Conservation (phyloP, 2,329 filamentous ascomycete genomes). For the Pseudogymnoascus sp. region DNA sequence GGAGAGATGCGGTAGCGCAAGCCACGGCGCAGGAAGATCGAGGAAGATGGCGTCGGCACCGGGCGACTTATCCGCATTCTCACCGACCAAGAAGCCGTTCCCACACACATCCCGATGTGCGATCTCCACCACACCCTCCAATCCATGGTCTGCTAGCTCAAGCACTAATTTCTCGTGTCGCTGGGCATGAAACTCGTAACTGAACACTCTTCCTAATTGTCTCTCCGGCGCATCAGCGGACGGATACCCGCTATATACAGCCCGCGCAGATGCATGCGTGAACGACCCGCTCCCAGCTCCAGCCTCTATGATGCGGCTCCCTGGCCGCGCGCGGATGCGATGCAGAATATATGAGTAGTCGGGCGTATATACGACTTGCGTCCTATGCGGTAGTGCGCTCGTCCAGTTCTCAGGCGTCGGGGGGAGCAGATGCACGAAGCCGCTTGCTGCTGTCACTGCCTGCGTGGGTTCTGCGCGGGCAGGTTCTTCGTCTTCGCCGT, state of each 20-base stretch:
- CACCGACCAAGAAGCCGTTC: slow-evolving; percentile 59
- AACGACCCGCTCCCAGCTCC: slow-evolving; percentile 79
- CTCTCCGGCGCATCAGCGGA: slow-evolving; percentile 30
- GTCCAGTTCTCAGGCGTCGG: slow-evolving; percentile 82
- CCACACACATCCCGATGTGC: slow-evolving; percentile 75
- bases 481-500: slow-evolving; percentile 30
- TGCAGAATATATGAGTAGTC: slow-evolving; percentile 82
- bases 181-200: slow-evolving; percentile 73
- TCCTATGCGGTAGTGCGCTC: slow-evolving; percentile 68
- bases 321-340: slow-evolving; percentile 64
- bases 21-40: slow-evolving; percentile 74
- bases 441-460: slow-evolving; percentile 49
- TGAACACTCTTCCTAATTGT: slow-evolving; percentile 63
- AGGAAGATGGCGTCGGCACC: slow-evolving; percentile 67
- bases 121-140: slow-evolving; percentile 60
- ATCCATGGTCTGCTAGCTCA: slow-evolving; percentile 61
- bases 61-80: slow-evolving; percentile 37
- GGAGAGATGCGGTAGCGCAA: slow-evolving; percentile 68
- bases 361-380: slow-evolving; percentile 79
- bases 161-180: slow-evolving; percentile 61
- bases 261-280: slow-evolving; percentile 68
- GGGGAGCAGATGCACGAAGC: slow-evolving; percentile 71
- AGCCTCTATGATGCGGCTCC: slow-evolving; percentile 68
- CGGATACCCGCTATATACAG: slow-evolving; percentile 67
- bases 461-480: slow-evolving; percentile 35